These are phyloP conservation scores for Manihot esculenta DNA, from an alignment of 441 rosid species.

Conservation along the genomic window DNA sequence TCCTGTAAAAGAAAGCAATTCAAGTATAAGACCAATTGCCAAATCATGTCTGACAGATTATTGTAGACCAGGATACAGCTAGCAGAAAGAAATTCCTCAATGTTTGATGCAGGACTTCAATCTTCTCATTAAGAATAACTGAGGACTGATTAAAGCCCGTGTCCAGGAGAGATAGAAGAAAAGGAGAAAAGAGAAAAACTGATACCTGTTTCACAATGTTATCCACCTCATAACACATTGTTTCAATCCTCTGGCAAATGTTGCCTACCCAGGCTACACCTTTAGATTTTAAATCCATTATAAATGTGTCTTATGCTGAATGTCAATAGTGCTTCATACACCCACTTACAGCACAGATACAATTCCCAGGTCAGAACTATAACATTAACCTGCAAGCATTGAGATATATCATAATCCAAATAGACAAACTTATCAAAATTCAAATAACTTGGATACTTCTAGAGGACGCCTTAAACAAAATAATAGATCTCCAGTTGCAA, in stretches of 20 bases:
- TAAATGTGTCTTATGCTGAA: not conserved
- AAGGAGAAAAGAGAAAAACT: not conserved
- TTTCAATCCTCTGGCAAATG: constrained; percentile 68
- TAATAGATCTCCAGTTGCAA: too few species aligned
- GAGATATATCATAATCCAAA: not conserved
- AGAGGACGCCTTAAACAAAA: too few species aligned
- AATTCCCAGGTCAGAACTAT: not conserved
- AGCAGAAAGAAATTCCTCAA: not conserved
- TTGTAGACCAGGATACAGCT: not conserved
- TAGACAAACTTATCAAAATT: constrained; percentile 1
- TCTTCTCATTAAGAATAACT: not conserved
- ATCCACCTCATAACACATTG: constrained; percentile 60
- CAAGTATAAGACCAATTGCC: constrained; percentile 14
- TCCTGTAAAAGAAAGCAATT: constrained; percentile 36
- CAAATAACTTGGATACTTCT: not conserved
- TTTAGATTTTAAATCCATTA: constrained; percentile 51
- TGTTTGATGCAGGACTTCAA: not conserved
- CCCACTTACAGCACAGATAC: not conserved
- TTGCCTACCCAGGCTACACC: constrained; percentile 65
- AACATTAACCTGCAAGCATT: constrained; percentile 3
- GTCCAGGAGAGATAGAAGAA: not conserved
- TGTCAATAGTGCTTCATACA: constrained; percentile 4
- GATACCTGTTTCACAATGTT: constrained; percentile 44
- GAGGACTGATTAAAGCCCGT: not conserved
- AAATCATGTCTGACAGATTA: not conserved